Conservation (phyloP, 2,329 filamentous ascomycete species). For the Lasiodiplodia sp. region DNA sequence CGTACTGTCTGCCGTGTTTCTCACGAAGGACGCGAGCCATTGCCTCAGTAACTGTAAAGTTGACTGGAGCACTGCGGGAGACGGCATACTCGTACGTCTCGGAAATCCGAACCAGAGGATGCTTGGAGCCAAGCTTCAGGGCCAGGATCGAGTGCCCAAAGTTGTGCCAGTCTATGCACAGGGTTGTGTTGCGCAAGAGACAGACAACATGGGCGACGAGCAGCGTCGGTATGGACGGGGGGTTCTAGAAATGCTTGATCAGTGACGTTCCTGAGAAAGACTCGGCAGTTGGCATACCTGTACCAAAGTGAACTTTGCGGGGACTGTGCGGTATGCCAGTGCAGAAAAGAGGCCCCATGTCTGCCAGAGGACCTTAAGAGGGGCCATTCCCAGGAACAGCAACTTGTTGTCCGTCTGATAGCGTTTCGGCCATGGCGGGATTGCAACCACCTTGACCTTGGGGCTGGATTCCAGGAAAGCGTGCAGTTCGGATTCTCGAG, state of each 20-base stretch:
- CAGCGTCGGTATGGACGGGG: constrained; percentile 91
- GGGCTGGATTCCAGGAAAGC: constrained; percentile 75
- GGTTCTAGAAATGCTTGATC: constrained; percentile 67
- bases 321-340: constrained; percentile 76
- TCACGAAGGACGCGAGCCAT: constrained; percentile 78
- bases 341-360: constrained; percentile 72
- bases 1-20: constrained; percentile 35
- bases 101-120: constrained; percentile 80
- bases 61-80: constrained; percentile 71
- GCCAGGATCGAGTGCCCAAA: constrained; percentile 94
- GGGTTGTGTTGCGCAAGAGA: constrained; percentile 76
- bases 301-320: constrained; percentile 84
- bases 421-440: constrained; percentile 71
- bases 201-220: constrained; percentile 76
- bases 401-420: constrained; percentile 73
- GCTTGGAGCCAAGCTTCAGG: constrained; percentile 66
- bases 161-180: constrained; percentile 98
- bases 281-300: constrained; percentile 58
- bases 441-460: constrained; percentile 73
- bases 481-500: constrained; percentile 77
- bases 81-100: constrained; percentile 79
- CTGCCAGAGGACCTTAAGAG: constrained; percentile 87
- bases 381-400: constrained; percentile 79
- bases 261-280: background rate
- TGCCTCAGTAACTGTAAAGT: constrained; percentile 87